These are phyloP conservation scores for Fusarium begoniae DNA, from an alignment of 2,329 filamentous ascomycete species.

Conservation along the genomic window DNA sequence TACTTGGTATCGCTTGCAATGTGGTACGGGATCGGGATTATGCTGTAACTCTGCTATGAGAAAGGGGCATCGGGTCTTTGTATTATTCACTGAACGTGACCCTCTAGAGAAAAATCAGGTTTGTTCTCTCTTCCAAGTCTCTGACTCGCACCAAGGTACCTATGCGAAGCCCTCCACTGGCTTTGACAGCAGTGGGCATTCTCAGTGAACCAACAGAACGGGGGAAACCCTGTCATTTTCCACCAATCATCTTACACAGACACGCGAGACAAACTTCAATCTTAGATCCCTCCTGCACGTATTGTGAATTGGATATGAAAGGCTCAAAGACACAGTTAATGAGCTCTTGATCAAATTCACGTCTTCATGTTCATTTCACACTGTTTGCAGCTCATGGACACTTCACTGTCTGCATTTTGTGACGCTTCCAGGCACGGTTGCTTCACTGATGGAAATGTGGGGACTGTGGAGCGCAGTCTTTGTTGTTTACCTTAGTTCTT, in stretches of 20 bases:
- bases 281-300: accelerated
- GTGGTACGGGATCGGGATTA: not conserved
- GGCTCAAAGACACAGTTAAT: accelerated
- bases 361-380: accelerated
- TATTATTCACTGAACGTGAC: no score
- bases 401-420: not conserved
- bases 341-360: accelerated
- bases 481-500: not conserved
- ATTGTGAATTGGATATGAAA: not conserved
- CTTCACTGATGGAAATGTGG: not conserved
- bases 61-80: no score
- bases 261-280: not conserved
- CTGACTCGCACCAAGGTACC: no score
- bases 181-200: not conserved
- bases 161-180: accelerated
- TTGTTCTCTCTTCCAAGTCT: no score
- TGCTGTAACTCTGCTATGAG: no score
- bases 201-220: not conserved
- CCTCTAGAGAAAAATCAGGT: no score
- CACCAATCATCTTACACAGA: not conserved
- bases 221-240: not conserved
- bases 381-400: accelerated
- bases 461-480: not conserved
- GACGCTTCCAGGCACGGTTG: not conserved
- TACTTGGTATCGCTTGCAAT: no score